These are phyloP conservation scores for Bauhinia variegata DNA, from an alignment of 306 rosid genomes.

Conservation along the genomic window DNA sequence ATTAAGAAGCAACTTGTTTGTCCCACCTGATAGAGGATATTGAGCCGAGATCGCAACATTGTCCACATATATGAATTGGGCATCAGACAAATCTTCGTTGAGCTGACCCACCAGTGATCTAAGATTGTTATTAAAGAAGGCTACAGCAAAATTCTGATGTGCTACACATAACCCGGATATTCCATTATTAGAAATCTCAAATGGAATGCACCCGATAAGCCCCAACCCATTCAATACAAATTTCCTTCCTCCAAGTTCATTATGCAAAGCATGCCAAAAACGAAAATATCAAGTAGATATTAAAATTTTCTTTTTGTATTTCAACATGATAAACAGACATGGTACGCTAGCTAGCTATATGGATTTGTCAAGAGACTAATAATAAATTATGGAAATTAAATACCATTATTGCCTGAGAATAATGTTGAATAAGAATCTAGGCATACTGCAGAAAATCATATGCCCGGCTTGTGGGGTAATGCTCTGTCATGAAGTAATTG, in stretches of 20 bases:
- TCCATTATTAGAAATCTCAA: conserved; percentile 26
- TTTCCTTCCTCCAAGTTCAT: conserved; percentile 62
- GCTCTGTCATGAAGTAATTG: conserved; percentile 51
- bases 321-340: too few species aligned
- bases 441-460: conserved; percentile 46
- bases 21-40: too few species aligned
- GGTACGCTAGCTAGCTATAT: too few species aligned
- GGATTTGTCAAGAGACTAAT: background rate
- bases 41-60: background rate
- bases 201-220: conserved; percentile 60
- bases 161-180: conserved; percentile 50
- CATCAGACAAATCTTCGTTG: conserved; percentile 34
- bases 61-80: conserved; percentile 50
- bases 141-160: conserved; percentile 30
- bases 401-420: conserved; percentile 41
- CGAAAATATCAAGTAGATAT: background rate
- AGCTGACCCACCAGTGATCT: conserved; percentile 37
- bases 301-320: too few species aligned
- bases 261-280: conserved; percentile 44
- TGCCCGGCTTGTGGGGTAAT: conserved; percentile 25
- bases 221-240: conserved; percentile 53
- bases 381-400: background rate
- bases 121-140: conserved; percentile 49
- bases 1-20: too few species aligned
- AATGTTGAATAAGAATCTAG: conserved; percentile 37